Percentiles rank a stretch among this genome's conserved stretches.
Conservation (phyloP, 106 monocot species). For the Dioscorea dumetorum region DNA sequence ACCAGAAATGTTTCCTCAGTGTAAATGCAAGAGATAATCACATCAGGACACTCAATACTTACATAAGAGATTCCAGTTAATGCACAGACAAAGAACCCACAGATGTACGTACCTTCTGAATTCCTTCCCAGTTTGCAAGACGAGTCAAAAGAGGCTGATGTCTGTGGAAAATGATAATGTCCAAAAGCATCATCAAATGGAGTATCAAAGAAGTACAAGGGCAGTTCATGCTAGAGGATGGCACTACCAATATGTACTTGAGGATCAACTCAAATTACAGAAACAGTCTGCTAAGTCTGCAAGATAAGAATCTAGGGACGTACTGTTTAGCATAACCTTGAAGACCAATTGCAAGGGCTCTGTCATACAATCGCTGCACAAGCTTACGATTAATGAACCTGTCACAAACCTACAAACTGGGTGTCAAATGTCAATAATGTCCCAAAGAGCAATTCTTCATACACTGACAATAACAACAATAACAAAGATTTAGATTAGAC, state of each 20-base stretch:
- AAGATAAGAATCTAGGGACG: conserved; percentile 12
- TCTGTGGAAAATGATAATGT: conserved; percentile 26
- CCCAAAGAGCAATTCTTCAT: no score
- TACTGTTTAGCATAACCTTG: conserved; percentile 81
- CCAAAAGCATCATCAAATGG: no score
- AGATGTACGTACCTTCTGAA: conserved; percentile 45
- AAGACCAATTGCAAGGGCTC: conserved; percentile 59
- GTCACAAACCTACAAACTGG: conserved; percentile 53
- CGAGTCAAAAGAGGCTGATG: conserved; percentile 62
- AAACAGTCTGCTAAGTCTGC: not conserved
- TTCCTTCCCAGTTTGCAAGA: conserved; percentile 90
- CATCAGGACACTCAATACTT: no score
- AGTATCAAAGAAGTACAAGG: no score
- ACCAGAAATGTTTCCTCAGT: no score
- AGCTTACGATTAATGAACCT: conserved; percentile 71
- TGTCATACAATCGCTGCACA: conserved; percentile 63
- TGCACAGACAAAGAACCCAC: not conserved
- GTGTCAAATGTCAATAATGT: conserved; percentile 5
- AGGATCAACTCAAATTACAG: no score
- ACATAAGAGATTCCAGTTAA: no score
- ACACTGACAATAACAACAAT: no score
- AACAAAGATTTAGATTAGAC: no score
- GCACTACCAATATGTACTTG: no score
- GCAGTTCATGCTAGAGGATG: no score
- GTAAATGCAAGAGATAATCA: no score